Conservation (phyloP, 2,329 filamentous ascomycete species). For the Botrytis tulipae region DNA sequence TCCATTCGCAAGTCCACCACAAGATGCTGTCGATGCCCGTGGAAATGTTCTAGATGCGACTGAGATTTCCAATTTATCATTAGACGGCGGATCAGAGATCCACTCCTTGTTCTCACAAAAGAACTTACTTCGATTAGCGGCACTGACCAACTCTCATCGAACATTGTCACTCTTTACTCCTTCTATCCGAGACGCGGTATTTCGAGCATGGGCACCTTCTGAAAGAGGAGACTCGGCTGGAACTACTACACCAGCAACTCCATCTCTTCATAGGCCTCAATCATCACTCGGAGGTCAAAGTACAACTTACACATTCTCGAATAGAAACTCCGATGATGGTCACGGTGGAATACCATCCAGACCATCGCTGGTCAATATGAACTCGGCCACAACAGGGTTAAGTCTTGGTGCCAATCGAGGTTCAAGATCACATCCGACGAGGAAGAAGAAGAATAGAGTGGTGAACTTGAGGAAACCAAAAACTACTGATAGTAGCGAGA, state of each 20-base stretch:
- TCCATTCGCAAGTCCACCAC: constrained; percentile 76
- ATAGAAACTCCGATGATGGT: constrained; percentile 60
- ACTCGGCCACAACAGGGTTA: constrained; percentile 61
- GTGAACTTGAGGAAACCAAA: constrained; percentile 72
- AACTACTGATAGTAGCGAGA: constrained; percentile 41
- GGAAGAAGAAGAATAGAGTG: constrained; percentile 81
- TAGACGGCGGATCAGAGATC: constrained; percentile 77
- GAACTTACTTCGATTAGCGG: constrained; percentile 79
- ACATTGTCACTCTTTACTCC: constrained; percentile 91
- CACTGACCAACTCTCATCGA: constrained; percentile 82
- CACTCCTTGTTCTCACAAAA: constrained; percentile 94
- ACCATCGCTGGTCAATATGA: constrained; percentile 62
- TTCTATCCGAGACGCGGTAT: constrained; percentile 84
- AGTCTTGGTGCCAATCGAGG: constrained; percentile 57
- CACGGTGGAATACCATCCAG: constrained; percentile 58
- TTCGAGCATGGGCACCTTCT: constrained; percentile 82
- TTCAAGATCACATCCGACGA: constrained; percentile 56
- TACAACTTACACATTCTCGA: constrained; percentile 71
- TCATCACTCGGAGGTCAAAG: constrained; percentile 57
- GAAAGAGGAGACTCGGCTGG: constrained; percentile 48
- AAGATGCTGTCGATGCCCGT: constrained; percentile 77
- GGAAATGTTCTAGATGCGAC: constrained; percentile 74
- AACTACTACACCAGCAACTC: constrained; percentile 41
- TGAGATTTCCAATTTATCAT: constrained; percentile 71
- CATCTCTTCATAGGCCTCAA: constrained; percentile 58